Evolutionary conservation across 805 yeast species (phyloP).

Genomic region (Metschnikowia vanudenii): DNA sequence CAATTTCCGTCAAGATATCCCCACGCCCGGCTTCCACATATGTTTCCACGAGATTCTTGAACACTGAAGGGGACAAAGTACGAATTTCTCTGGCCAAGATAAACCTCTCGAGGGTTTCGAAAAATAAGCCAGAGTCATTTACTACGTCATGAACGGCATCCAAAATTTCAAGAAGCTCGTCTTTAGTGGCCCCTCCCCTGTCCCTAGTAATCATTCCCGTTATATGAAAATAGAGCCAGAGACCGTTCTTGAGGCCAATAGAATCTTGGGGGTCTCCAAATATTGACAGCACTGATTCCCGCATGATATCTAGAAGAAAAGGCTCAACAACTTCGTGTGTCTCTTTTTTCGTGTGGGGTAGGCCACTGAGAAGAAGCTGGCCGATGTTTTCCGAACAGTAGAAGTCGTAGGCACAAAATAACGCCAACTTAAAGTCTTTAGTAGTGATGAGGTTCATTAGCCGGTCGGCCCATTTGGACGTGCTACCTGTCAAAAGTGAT

Average conservation of each 20-base stretch:
- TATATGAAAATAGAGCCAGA: conserved; percentile 19
- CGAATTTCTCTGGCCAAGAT: conserved; percentile 47
- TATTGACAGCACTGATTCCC: conserved; percentile 48
- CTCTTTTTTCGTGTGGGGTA: conserved; percentile 46
- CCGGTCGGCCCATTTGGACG: conserved; percentile 69
- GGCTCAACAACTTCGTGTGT: conserved; percentile 52
- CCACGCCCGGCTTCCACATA: conserved; percentile 43
- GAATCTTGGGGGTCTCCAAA: conserved; percentile 18
- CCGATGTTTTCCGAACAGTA: conserved; percentile 45
- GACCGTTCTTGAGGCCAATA: background rate
- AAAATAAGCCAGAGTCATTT: conserved; percentile 41
- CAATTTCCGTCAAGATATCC: conserved; percentile 58
- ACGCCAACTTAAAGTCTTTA: conserved; percentile 53
- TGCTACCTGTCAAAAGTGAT: conserved; percentile 55
- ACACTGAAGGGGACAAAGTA: conserved; percentile 58
- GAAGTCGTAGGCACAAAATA: conserved; percentile 52
- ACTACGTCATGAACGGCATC: conserved; percentile 27
- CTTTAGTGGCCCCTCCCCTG: conserved; percentile 3
- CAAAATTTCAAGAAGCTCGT: conserved; percentile 17
- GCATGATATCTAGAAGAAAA: conserved; percentile 56
- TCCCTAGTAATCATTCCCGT: conserved; percentile 11
- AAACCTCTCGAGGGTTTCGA: conserved; percentile 51
- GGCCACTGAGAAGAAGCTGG: conserved; percentile 51
- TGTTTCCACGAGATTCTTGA: conserved; percentile 58
- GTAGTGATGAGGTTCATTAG: conserved; percentile 47